These are phyloP conservation scores for Alternaria hordeiaustralica DNA, from an alignment of 2,329 filamentous ascomycete genomes.

Conservation along the genomic window DNA sequence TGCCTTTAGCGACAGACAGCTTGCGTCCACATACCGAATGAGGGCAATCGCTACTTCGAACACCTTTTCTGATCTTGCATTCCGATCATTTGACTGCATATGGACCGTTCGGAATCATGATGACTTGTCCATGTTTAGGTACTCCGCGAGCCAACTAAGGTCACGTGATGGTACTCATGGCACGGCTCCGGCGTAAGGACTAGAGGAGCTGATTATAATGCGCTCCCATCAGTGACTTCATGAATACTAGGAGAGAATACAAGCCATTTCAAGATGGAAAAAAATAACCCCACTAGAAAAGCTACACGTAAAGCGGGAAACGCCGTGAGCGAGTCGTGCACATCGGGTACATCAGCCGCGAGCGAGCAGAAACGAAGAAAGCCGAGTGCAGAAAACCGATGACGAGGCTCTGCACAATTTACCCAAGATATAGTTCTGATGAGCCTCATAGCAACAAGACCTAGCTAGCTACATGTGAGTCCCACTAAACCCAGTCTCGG, in stretches of 20 bases:
- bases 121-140: not conserved
- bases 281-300: not conserved
- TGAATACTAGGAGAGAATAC: not conserved
- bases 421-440: not conserved
- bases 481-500: not conserved
- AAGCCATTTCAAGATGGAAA: not conserved
- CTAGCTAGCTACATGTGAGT: not conserved
- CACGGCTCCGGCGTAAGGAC: not conserved
- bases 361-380: not conserved
- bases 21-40: no score
- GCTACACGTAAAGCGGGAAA: not conserved
- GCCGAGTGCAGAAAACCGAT: not conserved
- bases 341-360: not conserved
- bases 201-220: not conserved
- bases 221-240: no score
- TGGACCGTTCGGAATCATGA: not conserved
- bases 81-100: fast-evolving
- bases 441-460: not conserved
- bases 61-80: not conserved
- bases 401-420: not conserved
- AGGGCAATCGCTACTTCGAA: not conserved
- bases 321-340: not conserved
- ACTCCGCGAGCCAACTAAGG: not conserved
- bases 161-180: not conserved
- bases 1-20: no score